Conservation (phyloP, 2,329 filamentous ascomycete genomes). For the Emydomyces testavorans region DNA sequence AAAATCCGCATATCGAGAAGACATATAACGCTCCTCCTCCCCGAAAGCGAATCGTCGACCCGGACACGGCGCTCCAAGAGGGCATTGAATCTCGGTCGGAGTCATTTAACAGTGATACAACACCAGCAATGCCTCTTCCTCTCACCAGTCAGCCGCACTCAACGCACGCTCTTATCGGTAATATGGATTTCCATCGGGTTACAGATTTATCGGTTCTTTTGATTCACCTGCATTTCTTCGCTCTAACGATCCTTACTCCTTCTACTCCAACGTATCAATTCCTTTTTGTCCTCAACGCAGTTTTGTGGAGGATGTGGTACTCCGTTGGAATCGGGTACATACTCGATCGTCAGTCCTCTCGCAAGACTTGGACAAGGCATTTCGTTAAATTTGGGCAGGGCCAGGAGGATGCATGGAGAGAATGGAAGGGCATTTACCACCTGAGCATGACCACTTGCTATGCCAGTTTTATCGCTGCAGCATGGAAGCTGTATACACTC, state of each 20-base stretch:
- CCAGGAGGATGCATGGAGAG: slow-evolving; percentile 82
- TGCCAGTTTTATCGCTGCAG: slow-evolving; percentile 74
- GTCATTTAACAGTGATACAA: slow-evolving; percentile 26
- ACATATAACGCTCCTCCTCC: slow-evolving; percentile 87
- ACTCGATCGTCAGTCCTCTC: slow-evolving; percentile 71
- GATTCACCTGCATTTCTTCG: slow-evolving; percentile 61
- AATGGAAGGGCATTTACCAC: slow-evolving; percentile 96
- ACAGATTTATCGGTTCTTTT: slow-evolving; percentile 74
- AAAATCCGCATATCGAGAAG: slow-evolving; percentile 96
- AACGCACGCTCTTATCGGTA: slow-evolving; percentile 78
- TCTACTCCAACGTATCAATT: slow-evolving; percentile 62
- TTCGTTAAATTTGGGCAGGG: slow-evolving; percentile 95
- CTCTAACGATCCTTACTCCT: slow-evolving; percentile 63
- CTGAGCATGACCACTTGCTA: slow-evolving; percentile 86
- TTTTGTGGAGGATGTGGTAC: slow-evolving; percentile 83
- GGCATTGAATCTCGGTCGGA: slow-evolving; percentile 23
- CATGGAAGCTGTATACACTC: slow-evolving; percentile 92
- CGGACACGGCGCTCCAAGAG: slow-evolving; percentile 22
- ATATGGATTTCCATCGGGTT: slow-evolving; percentile 77
- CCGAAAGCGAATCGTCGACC: slow-evolving; percentile 39
- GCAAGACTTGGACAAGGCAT: slow-evolving; percentile 92
- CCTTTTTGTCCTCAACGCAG: slow-evolving; percentile 69
- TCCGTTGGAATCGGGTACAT: slow-evolving; percentile 76
- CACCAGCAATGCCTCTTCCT: slow-evolving; percentile 33
- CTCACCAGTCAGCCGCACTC: slow-evolving; percentile 47